Conservation (phyloP, 768 basidiomycete genomes). For the Collybia sp. region DNA sequence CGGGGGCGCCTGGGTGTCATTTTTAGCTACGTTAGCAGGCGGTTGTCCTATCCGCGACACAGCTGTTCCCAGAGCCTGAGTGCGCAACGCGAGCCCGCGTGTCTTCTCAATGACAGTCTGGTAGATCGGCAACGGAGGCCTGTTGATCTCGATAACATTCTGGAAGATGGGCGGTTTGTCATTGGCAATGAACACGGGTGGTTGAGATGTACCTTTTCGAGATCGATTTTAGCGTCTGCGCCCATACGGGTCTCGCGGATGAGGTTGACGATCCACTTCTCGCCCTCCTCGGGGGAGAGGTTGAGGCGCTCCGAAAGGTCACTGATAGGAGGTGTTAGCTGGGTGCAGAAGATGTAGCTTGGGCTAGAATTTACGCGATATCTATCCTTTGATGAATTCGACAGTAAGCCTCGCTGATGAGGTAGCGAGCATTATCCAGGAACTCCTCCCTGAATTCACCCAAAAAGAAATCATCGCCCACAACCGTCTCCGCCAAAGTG, state of each 20-base stretch:
- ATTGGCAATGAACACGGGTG: not conserved
- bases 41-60: slow-evolving; percentile 31
- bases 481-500: slow-evolving; percentile 71
- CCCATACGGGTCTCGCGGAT: slow-evolving; percentile 97
- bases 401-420: slow-evolving; percentile 97
- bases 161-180: slow-evolving; percentile 21
- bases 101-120: slow-evolving; percentile 96
- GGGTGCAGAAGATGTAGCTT: not conserved
- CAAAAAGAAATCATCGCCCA: slow-evolving; percentile 93
- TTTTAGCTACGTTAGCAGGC: slow-evolving; percentile 8
- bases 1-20: slow-evolving; percentile 13
- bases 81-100: slow-evolving; percentile 84
- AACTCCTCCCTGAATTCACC: slow-evolving; percentile 89
- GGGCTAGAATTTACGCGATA: slow-evolving; percentile 54
- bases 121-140: slow-evolving; percentile 85
- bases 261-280: slow-evolving; percentile 99
- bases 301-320: slow-evolving; percentile 93
- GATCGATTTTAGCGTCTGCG: slow-evolving; percentile 94
- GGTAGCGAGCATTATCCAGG: slow-evolving; percentile 92
- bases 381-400: slow-evolving; percentile 93
- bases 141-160: slow-evolving; percentile 96
- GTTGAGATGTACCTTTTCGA: slow-evolving; percentile 69
- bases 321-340: slow-evolving; percentile 29
- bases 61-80: slow-evolving; percentile 84
- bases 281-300: slow-evolving; percentile 90